Evolutionary conservation across 805 yeast genomes (phyloP), one percentile per base, ranked within the genome.

Genomic region (Nakazawaea wyomingensis): DNA sequence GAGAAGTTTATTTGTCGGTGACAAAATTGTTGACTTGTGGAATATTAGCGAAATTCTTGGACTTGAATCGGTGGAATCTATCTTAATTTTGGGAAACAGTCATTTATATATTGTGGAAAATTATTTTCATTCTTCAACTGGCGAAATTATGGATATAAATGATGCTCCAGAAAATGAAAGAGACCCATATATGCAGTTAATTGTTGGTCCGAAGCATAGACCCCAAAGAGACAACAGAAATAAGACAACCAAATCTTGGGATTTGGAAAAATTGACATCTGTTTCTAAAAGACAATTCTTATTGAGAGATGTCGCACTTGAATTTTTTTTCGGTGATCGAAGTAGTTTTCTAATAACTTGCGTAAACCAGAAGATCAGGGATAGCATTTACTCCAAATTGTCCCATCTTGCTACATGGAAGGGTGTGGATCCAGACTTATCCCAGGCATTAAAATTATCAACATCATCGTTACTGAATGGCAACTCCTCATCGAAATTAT

Each of bases 261-360:
- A 74, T 19, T 51, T 84, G 17, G 67, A 67, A 4, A 75, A 74
- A 34, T 54, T 89, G 16, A 74, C 78, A 0, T 78, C 83, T 4
- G 76, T 82, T 10, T 78, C 88, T 3, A 85, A 84, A 49, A 64
- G 95, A 40, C 87, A 83, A 30, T 88, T 87, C 53, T 59, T 88
- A 16, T 64, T 88, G 13, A 65, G 96, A 43, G 95, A 87, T 59
- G 85, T 84, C 35, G 96, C 93, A 0, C 55, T 87, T 28, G 96
- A 88, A 54, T 61, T 87, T 54, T 80, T 85, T 48, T 85, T 86
- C 57, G 71, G 72, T 20, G 80, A 82, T 58, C 95, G 93, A 0
- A 74, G 80, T 1, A 83, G 86, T 48, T 69, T 80, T 31, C 63
- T 88, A 46, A 65, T 88, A 6, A 84, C 91, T 0, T 81, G 87